These are phyloP conservation scores for Isatis tinctoria DNA, from an alignment of 345 rosid species.

Conservation along the genomic window DNA sequence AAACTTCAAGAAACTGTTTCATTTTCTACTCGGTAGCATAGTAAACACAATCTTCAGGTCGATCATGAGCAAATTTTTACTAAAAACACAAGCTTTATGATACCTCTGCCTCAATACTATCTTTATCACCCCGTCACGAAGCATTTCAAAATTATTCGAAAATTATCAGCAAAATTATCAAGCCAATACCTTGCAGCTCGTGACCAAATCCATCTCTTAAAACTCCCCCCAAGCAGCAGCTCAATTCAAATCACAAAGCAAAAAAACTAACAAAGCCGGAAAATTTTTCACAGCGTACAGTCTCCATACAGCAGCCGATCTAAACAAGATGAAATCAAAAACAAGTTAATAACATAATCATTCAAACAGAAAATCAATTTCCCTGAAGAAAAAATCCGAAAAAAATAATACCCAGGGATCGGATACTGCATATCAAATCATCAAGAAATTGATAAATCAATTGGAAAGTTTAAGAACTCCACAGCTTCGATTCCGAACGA, in stretches of 20 bases:
- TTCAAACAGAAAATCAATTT: background rate
- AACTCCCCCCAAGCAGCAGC: background rate
- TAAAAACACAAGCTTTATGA: background rate
- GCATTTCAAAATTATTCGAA: background rate
- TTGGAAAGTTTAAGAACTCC: slow-evolving; percentile 23
- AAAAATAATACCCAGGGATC: slow-evolving; percentile 25
- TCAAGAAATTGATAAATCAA: background rate
- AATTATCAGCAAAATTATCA: background rate
- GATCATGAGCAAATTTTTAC: background rate
- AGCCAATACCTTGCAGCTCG: slow-evolving; percentile 66
- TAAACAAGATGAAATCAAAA: slow-evolving; percentile 15
- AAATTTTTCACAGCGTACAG: slow-evolving; percentile 22
- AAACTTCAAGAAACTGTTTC: too few species aligned
- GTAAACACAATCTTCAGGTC: background rate
- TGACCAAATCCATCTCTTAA: slow-evolving; percentile 67
- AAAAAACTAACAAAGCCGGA: slow-evolving; percentile 26
- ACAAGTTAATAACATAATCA: too few species aligned
- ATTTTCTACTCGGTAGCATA: background rate
- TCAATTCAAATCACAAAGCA: slow-evolving; percentile 24
- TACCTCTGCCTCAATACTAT: background rate
- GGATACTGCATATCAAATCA: slow-evolving; percentile 25
- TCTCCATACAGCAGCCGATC: slow-evolving; percentile 46
- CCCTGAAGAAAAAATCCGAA: background rate
- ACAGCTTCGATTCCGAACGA: slow-evolving; percentile 33
- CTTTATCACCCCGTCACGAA: background rate